phyloP scores from a whole-genome alignment of 305 asterid genomes.

The Striga hermonthica region DNA sequence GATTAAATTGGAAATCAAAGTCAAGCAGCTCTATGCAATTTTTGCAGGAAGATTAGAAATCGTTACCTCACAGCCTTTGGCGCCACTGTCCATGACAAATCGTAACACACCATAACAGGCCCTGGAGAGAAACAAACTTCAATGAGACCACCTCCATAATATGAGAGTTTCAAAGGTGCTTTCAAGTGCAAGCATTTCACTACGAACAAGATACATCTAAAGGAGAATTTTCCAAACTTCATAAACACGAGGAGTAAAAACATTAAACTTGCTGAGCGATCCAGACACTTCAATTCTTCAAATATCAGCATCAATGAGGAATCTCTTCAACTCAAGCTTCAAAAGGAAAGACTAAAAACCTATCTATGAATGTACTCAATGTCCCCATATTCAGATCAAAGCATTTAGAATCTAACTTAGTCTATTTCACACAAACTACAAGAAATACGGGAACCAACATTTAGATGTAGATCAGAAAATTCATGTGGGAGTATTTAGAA shows the following conservation, averaged over 20 bases:
- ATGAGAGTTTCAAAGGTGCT: background rate
- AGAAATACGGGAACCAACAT: background rate
- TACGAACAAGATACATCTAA: constrained; percentile 9
- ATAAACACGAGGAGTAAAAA: constrained; percentile 33
- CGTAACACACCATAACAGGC: constrained; percentile 45
- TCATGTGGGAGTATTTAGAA: constrained; percentile 40
- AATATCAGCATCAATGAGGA: constrained; percentile 35
- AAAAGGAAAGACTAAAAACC: constrained; percentile 11
- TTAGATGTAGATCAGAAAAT: background rate
- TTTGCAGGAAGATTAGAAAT: too few species aligned
- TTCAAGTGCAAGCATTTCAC: background rate
- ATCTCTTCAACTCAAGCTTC: constrained; percentile 29
- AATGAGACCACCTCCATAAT: background rate
- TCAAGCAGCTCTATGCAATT: too few species aligned
- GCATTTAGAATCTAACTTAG: background rate
- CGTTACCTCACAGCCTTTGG: constrained; percentile 44
- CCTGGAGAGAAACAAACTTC: constrained; percentile 25
- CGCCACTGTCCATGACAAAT: constrained; percentile 45
- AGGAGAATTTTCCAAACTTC: constrained; percentile 47
- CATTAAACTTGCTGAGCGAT: constrained; percentile 32
- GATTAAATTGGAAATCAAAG: too few species aligned
- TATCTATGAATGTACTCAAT: constrained; percentile 21
- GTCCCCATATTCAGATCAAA: background rate
- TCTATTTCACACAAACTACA: background rate
- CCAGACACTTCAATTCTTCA: constrained; percentile 37